Evolutionary conservation across 2,329 filamentous ascomycete genomes (phyloP).

Genomic region (Macroventuria anomochaeta): DNA sequence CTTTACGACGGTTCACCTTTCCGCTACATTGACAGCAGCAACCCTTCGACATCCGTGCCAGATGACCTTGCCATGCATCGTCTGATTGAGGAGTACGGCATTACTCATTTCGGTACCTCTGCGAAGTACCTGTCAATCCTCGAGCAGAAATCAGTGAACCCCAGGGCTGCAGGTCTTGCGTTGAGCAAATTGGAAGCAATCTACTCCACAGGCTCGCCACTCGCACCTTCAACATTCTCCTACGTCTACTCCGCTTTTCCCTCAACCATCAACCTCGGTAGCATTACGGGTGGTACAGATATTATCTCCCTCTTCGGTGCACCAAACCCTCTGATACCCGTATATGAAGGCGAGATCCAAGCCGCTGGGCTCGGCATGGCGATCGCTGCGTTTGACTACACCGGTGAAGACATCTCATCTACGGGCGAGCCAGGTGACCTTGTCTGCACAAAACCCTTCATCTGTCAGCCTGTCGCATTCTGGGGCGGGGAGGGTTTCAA

Average conservation of each 20-base stretch:
- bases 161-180: slow-evolving; percentile 57
- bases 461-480: slow-evolving; percentile 89
- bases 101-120: slow-evolving; percentile 94
- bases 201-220: slow-evolving; percentile 90
- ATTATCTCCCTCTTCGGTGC: slow-evolving; percentile 95
- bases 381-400: slow-evolving; percentile 58
- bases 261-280: slow-evolving; percentile 79
- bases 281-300: slow-evolving; percentile 95
- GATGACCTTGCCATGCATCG: slow-evolving; percentile 82
- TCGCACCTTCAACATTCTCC: slow-evolving; percentile 90
- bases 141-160: slow-evolving; percentile 70
- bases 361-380: slow-evolving; percentile 59
- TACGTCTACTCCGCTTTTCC: slow-evolving; percentile 90
- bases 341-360: slow-evolving; percentile 60
- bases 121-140: slow-evolving; percentile 92
- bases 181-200: slow-evolving; percentile 73
- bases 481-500: slow-evolving; percentile 74
- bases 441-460: slow-evolving; percentile 85
- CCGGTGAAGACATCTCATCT: slow-evolving; percentile 63
- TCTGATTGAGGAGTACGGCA: slow-evolving; percentile 78
- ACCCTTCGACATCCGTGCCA: slow-evolving; percentile 61
- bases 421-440: slow-evolving; percentile 81
- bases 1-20: slow-evolving; percentile 95
- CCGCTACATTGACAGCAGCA: slow-evolving; percentile 49
- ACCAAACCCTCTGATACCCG: slow-evolving; percentile 65